A percentile compares a stretch with the other conserved stretches of the same genome.
Evolutionary conservation across 352 stramenopile genomes (phyloP).

Genomic region (Phytopythium mirpurense): DNA sequence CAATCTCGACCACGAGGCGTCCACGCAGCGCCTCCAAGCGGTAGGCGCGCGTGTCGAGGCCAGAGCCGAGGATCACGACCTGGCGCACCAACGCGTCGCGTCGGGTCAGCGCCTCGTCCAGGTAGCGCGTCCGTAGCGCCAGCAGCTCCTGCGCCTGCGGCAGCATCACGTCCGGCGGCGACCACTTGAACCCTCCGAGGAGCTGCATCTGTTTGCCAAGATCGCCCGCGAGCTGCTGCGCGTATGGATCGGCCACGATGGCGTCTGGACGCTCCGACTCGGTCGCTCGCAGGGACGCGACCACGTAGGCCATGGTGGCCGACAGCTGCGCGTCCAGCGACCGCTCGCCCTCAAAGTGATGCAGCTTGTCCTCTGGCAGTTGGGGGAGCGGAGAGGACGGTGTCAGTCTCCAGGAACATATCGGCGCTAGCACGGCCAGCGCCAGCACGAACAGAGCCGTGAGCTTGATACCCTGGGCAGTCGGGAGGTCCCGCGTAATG

Average conservation of each 20-base stretch:
- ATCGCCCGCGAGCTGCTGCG: conserved; percentile 22
- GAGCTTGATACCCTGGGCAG: neutral
- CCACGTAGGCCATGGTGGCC: conserved; percentile 28
- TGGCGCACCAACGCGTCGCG: conserved; percentile 35
- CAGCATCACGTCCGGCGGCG: neutral
- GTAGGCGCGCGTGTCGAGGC: conserved; percentile 47
- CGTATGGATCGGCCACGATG: conserved; percentile 35
- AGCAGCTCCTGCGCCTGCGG: conserved; percentile 22
- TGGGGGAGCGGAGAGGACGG: neutral
- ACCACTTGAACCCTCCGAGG: conserved; percentile 15
- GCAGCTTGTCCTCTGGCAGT: neutral
- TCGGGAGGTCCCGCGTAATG: too few species aligned
- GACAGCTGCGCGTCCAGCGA: neutral
- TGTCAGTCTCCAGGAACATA: neutral
- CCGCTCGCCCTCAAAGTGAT: neutral
- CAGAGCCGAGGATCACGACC: conserved; percentile 45
- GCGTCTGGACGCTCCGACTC: conserved; percentile 23
- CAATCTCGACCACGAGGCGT: conserved; percentile 45
- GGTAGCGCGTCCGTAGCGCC: conserved; percentile 32
- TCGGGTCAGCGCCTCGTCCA: conserved; percentile 44
- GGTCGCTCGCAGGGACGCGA: conserved; percentile 23
- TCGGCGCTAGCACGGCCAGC: neutral
- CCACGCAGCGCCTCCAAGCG: conserved; percentile 30
- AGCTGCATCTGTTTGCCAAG: conserved; percentile 11
- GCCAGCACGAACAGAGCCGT: neutral